phyloP scores from a whole-genome alignment of 2,329 filamentous ascomycete genomes.

The Aspergillus aculeatus region DNA sequence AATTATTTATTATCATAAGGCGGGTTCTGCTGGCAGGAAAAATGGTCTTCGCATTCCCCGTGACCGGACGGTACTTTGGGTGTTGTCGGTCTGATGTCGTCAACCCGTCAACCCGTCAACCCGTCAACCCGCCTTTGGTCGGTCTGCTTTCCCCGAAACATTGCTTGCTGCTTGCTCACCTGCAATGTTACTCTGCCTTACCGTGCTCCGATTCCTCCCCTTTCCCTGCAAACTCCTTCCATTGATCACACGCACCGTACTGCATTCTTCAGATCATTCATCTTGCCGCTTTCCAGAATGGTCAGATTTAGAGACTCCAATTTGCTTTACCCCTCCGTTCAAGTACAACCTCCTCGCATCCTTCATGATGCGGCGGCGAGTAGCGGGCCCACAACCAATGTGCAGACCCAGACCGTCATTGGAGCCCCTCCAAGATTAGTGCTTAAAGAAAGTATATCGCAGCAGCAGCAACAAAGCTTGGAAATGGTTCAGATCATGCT shows the following conservation, averaged over 20 bases:
- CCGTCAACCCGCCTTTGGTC: constrained; percentile 11
- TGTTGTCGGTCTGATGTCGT: constrained; percentile 12
- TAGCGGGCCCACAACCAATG: constrained; percentile 11
- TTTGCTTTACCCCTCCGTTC: constrained; percentile 18
- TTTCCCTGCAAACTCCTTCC: not conserved
- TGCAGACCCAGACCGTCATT: constrained; percentile 15
- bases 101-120: constrained; percentile 3
- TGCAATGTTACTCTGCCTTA: not conserved
- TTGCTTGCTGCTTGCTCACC: not conserved
- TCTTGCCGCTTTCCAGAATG: constrained; percentile 16
- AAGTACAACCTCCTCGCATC: constrained; percentile 18
- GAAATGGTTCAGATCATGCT: constrained; percentile 50
- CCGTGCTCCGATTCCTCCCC: not conserved
- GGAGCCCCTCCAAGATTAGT: constrained; percentile 10
- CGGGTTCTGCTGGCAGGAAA: constrained; percentile 3
- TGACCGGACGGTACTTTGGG: constrained; percentile 14
- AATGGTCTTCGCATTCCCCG: constrained; percentile 11
- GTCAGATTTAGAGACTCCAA: constrained; percentile 26
- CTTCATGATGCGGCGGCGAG: constrained; percentile 6
- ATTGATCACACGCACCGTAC: not conserved
- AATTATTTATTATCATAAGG: not conserved
- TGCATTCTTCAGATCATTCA: not conserved
- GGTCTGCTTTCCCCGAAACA: not conserved
- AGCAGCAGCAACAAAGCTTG: constrained; percentile 46
- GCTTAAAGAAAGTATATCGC: constrained; percentile 14